Conservation (phyloP, 106 monocot species). For the Phalaenopsis aphrodite region DNA sequence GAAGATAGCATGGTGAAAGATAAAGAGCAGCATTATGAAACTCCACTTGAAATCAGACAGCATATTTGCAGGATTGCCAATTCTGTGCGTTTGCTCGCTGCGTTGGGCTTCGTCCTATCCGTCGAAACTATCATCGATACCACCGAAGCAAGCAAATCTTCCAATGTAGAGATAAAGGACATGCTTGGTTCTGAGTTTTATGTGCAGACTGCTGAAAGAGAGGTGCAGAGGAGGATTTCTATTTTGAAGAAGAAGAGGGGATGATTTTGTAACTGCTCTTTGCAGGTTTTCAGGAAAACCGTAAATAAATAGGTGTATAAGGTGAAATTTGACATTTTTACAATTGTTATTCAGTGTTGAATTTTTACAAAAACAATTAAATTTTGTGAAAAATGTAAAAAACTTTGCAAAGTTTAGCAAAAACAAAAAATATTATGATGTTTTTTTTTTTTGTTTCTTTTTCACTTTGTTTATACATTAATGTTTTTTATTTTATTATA, state of each 20-base stretch:
- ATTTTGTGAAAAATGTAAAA: no score
- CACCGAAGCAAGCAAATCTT: slow-evolving; percentile 39
- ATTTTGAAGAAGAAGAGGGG: slow-evolving; percentile 23
- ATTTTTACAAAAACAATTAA: no score
- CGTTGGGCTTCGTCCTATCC: slow-evolving; percentile 69
- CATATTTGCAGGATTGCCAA: slow-evolving; percentile 85
- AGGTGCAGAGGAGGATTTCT: slow-evolving; percentile 55
- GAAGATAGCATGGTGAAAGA: slow-evolving; percentile 3
- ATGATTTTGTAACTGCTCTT: neutral
- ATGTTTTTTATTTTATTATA: no score
- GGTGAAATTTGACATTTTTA: no score
- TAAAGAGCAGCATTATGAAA: slow-evolving; percentile 15
- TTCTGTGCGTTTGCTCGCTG: slow-evolving; percentile 60
- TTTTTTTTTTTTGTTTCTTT: no score
- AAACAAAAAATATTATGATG: no score
- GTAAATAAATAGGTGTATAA: no score
- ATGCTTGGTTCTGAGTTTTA: slow-evolving; percentile 84
- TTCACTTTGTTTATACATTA: no score
- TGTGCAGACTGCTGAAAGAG: slow-evolving; percentile 79
- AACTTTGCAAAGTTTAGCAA: no score
- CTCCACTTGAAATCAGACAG: slow-evolving; percentile 49
- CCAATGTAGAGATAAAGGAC: slow-evolving; percentile 51
- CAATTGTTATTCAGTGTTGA: no score
- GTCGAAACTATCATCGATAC: slow-evolving; percentile 55
- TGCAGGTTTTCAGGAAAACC: no score